phyloP scores from a whole-genome alignment of 2,329 filamentous ascomycete species.

The Nemania abortiva region DNA sequence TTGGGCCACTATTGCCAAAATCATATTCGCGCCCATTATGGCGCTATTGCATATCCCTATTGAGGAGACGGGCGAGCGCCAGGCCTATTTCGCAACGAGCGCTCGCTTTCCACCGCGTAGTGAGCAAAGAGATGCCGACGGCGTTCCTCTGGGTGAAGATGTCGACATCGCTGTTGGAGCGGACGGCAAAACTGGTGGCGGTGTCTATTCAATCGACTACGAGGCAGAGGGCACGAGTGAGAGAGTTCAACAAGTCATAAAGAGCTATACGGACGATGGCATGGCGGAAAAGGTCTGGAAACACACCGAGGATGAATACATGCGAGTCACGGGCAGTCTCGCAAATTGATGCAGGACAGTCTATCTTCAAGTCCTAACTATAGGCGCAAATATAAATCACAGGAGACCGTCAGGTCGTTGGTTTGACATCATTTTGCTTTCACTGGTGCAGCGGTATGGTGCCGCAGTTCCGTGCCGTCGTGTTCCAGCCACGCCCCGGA shows the following conservation, averaged over 20 bases:
- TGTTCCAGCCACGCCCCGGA: no score
- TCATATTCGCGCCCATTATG: conserved; percentile 41
- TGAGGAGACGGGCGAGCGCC: conserved; percentile 55
- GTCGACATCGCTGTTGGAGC: conserved; percentile 47
- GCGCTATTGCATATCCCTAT: conserved; percentile 43
- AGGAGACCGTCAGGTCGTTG: no score
- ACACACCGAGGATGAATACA: conserved; percentile 53
- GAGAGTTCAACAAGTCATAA: conserved; percentile 48
- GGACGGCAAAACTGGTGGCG: conserved; percentile 52
- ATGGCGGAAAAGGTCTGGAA: conserved; percentile 53
- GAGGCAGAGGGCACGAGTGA: conserved; percentile 50
- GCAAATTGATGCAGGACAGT: no score
- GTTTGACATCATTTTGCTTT: no score
- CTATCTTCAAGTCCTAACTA: no score
- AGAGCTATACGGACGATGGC: conserved; percentile 46
- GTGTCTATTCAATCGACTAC: conserved; percentile 55
- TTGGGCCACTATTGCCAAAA: conserved; percentile 48
- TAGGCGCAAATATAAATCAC: no score
- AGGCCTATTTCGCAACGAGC: conserved; percentile 55
- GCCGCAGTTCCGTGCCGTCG: no score
- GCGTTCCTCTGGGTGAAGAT: conserved; percentile 45
- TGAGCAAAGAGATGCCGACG: conserved; percentile 43
- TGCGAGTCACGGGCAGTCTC: no score
- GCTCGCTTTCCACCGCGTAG: conserved; percentile 48
- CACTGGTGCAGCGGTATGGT: no score